Evolutionary conservation across 108 stramenopile genomes (phyloP).

Genomic region (Bacterosira constricta): DNA sequence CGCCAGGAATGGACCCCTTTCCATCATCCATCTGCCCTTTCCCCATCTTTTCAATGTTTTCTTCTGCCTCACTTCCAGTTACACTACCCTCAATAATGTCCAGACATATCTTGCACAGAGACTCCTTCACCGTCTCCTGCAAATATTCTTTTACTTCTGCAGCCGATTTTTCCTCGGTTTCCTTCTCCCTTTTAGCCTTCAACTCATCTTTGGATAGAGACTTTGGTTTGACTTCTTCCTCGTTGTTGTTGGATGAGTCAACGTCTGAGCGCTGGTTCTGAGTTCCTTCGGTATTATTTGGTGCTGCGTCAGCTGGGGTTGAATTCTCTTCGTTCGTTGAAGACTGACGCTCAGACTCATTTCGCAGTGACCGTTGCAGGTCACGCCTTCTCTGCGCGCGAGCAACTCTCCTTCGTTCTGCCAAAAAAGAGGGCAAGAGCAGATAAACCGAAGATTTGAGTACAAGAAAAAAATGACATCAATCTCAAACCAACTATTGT

Average conservation of each 20-base stretch:
- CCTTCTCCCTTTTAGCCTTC: constrained; percentile 37
- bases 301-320: not conserved
- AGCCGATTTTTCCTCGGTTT: constrained; percentile 41
- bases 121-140: constrained; percentile 35
- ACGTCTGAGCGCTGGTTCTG: not conserved
- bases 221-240: constrained; percentile 20
- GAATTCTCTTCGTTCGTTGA: not conserved
- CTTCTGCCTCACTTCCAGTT: constrained; percentile 2
- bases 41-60: not conserved
- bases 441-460: not conserved
- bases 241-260: constrained; percentile 3
- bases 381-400: constrained; percentile 30
- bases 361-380: constrained; percentile 11
- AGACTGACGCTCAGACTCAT: constrained; percentile 1
- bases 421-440: too few species aligned
- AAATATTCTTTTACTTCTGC: constrained; percentile 36
- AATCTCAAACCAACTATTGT: not conserved
- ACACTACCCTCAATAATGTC: constrained; percentile 5
- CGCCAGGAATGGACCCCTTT: constrained; percentile 33
- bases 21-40: constrained; percentile 16
- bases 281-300: not conserved
- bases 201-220: constrained; percentile 21
- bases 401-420: constrained; percentile 35
- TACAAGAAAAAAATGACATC: not conserved
- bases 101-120: constrained; percentile 16